These are phyloP conservation scores for Delonix regia DNA, from an alignment of 306 rosid species.

Conservation along the genomic window DNA sequence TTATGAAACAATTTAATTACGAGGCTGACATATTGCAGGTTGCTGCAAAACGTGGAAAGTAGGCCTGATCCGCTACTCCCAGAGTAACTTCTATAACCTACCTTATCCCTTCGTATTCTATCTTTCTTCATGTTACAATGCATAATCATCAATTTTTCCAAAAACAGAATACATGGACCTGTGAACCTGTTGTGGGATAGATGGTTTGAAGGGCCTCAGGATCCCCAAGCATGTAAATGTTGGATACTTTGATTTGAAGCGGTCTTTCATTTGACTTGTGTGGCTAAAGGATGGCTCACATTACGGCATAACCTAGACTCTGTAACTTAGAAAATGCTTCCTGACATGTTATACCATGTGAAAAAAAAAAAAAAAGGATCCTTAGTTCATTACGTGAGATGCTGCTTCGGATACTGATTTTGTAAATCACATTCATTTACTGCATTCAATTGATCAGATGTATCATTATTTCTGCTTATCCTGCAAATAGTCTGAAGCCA, in stretches of 20 bases:
- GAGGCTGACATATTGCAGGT: constrained; percentile 49
- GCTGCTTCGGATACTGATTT: constrained; percentile 13
- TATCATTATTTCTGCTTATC: constrained; percentile 32
- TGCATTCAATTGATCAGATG: constrained; percentile 35
- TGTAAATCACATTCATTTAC: constrained; percentile 37
- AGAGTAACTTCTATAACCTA: constrained; percentile 49
- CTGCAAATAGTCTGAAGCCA: not conserved
- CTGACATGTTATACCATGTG: constrained; percentile 20
- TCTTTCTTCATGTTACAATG: constrained; percentile 7
- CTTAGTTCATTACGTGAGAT: constrained; percentile 17
- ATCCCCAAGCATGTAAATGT: constrained; percentile 68
- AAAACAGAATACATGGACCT: constrained; percentile 67
- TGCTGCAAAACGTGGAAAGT: constrained; percentile 54
- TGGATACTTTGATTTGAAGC: constrained; percentile 61
- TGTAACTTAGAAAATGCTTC: constrained; percentile 30
- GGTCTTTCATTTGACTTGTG: constrained; percentile 28
- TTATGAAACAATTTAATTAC: not conserved
- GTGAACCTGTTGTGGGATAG: constrained; percentile 66
- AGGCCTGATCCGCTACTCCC: constrained; percentile 75
- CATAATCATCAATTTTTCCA: constrained; percentile 28
- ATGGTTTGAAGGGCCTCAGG: constrained; percentile 88
- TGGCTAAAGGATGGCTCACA: constrained; percentile 23
- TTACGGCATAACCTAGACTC: constrained; percentile 34
- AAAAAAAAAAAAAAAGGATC: constrained; percentile 13
- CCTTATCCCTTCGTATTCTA: constrained; percentile 28